Base-by-base conservation (phyloP, 768 basidiomycete genomes). In the Tremella yokohamensis region DNA sequence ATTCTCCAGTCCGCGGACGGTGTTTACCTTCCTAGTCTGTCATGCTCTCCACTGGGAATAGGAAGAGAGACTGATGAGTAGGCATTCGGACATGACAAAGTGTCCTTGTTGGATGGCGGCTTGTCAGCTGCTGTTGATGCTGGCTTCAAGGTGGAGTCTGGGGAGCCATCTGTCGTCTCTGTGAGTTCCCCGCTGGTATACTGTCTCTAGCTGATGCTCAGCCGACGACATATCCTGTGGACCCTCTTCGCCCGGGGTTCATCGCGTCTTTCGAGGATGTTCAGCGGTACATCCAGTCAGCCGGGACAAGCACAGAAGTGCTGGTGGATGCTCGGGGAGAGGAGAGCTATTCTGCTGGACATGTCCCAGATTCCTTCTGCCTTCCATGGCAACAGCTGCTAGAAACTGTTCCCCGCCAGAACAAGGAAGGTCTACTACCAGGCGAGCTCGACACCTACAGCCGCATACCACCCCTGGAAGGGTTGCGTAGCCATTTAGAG, bases 21-120 rank as follows among this genome's bases (percentile, higher is more conserved):
- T 92, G 42, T 98, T 89, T 80, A 98, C 90, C 81, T 96, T 98
- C 82, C 83, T 87, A 49, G 77, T 53, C 22, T 62, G 61, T 60
- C 29, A 34, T 34, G 6, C 4, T 11, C 4, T 34, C 29, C 29
- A 34, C 29, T 34, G 29, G 29, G 11, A 4, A 34, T 34, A 11
- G 29, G 4, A 11, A 34, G 29, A 34, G 11, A 34, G 29, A 11
- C 29, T 34, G 29, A 34, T 11, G 29, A 4, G 6, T 4, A 76
- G 77, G 82, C 87, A 20, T 91, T 96, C 77, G 89, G 90, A 7
- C 96, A 99, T 75, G 76, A 80, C 26, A 85, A 85, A 45, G 89
- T 91, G 8, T 89, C 88, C 60, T 82, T 98, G 11, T 81, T 99
- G 16, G 84, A 98, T 75, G 96, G 96, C n/a, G 94, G 93, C 18